Evolutionary conservation across 805 yeast genomes (phyloP).

Genomic region (Ogataea dorogensis): DNA sequence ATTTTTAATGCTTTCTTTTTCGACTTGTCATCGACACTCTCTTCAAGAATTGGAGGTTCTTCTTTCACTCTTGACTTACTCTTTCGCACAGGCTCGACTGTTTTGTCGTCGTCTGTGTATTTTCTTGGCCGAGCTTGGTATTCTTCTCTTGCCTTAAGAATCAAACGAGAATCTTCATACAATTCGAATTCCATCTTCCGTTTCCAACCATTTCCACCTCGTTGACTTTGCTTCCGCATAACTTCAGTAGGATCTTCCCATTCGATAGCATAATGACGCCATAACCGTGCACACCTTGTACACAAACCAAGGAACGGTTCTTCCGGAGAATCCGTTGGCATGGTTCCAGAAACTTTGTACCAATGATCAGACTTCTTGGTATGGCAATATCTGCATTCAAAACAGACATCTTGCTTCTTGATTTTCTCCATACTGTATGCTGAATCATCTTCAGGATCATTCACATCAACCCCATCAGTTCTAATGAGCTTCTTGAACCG

Average conservation of each 20-base stretch:
- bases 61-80: conserved; percentile 5
- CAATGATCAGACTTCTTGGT: conserved; percentile 57
- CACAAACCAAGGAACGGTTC: conserved; percentile 63
- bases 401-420: conserved; percentile 35
- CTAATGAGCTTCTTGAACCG: conserved; percentile 40
- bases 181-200: conserved; percentile 66
- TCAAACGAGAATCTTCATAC: conserved; percentile 57
- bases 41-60: conserved; percentile 1
- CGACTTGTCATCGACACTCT: conserved; percentile 2
- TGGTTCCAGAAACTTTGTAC: conserved; percentile 69
- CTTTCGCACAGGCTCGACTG: neutral
- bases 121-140: conserved; percentile 26
- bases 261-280: conserved; percentile 85
- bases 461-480: conserved; percentile 44
- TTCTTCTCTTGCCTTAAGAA: conserved; percentile 48
- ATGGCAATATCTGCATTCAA: conserved; percentile 72
- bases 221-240: conserved; percentile 43
- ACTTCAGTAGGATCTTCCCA: conserved; percentile 84
- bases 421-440: conserved; percentile 60
- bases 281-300: conserved; percentile 79
- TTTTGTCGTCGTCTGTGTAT: conserved; percentile 4
- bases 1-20: conserved; percentile 14
- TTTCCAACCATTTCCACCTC: conserved; percentile 54
- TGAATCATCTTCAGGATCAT: conserved; percentile 67
- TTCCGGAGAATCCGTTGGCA: conserved; percentile 35